phyloP scores from a whole-genome alignment of 805 yeast genomes.

The Starmerella roubikii region DNA sequence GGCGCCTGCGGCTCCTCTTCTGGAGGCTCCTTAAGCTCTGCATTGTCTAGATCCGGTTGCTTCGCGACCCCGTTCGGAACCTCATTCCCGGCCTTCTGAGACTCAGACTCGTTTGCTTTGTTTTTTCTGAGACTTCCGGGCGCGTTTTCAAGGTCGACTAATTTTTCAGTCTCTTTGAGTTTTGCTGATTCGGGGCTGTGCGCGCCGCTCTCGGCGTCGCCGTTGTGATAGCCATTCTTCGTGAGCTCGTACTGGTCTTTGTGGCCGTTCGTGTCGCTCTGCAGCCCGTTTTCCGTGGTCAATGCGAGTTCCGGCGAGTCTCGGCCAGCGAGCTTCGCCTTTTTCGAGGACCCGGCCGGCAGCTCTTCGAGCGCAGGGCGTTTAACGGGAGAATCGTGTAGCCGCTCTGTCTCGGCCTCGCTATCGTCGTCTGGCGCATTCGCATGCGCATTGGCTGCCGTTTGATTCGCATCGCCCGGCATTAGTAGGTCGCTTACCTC shows the following conservation, averaged over 20 bases:
- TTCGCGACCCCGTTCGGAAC: no score
- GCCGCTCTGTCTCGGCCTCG: constrained; percentile 84
- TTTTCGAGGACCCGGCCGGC: not conserved
- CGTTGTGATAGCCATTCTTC: constrained; percentile 14
- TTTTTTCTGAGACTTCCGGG: no score
- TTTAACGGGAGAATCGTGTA: constrained; percentile 40
- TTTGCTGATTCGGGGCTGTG: no score
- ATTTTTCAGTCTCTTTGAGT: not conserved
- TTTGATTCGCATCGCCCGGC: no score
- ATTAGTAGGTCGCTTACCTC: no score
- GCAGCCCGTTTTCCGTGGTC: not conserved
- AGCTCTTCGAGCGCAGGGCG: constrained; percentile 9
- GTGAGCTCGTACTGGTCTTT: constrained; percentile 8
- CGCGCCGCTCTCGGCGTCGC: constrained; percentile 20
- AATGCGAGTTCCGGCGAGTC: not conserved
- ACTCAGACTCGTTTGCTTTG: no score
- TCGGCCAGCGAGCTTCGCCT: not conserved
- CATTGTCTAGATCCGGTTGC: no score
- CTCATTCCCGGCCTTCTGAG: no score
- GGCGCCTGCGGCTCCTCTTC: no score
- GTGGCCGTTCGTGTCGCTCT: constrained; percentile 8
- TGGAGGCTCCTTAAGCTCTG: no score
- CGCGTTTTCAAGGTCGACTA: constrained; percentile 19
- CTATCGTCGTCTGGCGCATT: constrained; percentile 35
- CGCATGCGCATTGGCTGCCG: no score